phyloP scores from a whole-genome alignment of 441 rosid species.

The Euphorbia schlechtendalii region DNA sequence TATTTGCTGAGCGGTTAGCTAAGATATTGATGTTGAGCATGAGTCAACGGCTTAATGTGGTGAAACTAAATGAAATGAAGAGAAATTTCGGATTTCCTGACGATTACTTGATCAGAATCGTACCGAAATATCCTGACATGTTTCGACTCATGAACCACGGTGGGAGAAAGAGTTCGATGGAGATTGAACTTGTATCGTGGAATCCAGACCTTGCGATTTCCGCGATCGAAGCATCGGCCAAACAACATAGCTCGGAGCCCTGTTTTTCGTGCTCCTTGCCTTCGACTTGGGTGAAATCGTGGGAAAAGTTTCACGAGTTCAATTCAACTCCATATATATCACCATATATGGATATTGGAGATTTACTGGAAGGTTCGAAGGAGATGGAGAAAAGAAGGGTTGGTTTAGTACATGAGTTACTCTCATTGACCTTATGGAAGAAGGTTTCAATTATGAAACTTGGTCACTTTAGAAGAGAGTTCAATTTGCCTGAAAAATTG shows the following conservation, averaged over 20 bases:
- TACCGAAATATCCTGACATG: constrained; percentile 51
- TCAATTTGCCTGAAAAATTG: constrained; percentile 59
- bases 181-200: constrained; percentile 80
- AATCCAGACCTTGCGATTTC: constrained; percentile 63
- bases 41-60: constrained; percentile 65
- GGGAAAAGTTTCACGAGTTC: constrained; percentile 67
- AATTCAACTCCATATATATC: constrained; percentile 69
- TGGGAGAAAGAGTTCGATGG: constrained; percentile 89
- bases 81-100: constrained; percentile 75
- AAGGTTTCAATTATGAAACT: constrained; percentile 71
- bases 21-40: constrained; percentile 78
- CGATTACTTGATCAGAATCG: constrained; percentile 65
- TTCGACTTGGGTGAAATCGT: constrained; percentile 62
- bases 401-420: constrained; percentile 69
- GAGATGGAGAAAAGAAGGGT: constrained; percentile 75
- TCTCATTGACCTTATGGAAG: constrained; percentile 75
- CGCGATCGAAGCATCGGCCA: constrained; percentile 56
- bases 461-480: constrained; percentile 78
- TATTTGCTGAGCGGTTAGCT: constrained; percentile 46
- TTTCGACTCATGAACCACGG: constrained; percentile 60
- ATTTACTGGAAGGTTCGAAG: constrained; percentile 45
- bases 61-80: constrained; percentile 68
- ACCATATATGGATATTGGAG: constrained; percentile 43
- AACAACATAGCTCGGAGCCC: constrained; percentile 40
- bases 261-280: constrained; percentile 65